A percentile compares a stretch with the other conserved stretches of the same genome.
These are phyloP conservation scores for Puccinia hordei DNA, from an alignment of 1,284 basidiomycete genomes.

Conservation along the genomic window DNA sequence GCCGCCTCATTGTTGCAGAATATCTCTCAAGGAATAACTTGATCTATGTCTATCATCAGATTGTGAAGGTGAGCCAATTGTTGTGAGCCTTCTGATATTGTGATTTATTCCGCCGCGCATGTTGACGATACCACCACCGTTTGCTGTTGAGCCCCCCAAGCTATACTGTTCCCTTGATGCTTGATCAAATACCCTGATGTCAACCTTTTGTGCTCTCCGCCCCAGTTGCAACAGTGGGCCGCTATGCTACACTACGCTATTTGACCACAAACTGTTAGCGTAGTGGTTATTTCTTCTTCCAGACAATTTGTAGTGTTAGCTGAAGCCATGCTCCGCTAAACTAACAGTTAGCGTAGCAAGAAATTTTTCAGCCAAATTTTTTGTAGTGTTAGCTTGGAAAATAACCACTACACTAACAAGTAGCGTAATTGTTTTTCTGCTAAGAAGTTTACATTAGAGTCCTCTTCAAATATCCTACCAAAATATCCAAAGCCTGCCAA, in stretches of 20 bases:
- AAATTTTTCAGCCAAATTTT: too few relatives aligned
- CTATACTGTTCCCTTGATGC: neutral
- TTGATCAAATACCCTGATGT: neutral
- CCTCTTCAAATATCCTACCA: conserved; percentile 6
- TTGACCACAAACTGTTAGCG: too few relatives aligned
- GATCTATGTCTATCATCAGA: neutral
- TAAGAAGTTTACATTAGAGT: too few relatives aligned
- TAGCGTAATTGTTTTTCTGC: too few relatives aligned
- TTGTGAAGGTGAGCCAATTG: too few relatives aligned
- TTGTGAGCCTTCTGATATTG: neutral
- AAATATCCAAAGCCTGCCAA: neutral
- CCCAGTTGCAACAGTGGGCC: conserved; percentile 28
- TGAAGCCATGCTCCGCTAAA: too few relatives aligned
- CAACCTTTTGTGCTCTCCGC: conserved; percentile 12
- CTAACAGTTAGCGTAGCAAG: too few relatives aligned
- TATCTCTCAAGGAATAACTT: neutral
- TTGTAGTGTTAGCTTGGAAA: too few relatives aligned
- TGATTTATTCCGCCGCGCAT: conserved; percentile 17
- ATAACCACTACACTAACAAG: too few relatives aligned
- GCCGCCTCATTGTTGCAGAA: conserved; percentile 32
- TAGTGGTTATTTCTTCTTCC: too few relatives aligned
- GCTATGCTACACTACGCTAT: neutral
- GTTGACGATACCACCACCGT: conserved; percentile 18
- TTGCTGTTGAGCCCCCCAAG: conserved; percentile 10
- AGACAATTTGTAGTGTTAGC: too few relatives aligned